Base-by-base conservation (phyloP, 2,329 filamentous ascomycete genomes). In the Capronia americana region DNA sequence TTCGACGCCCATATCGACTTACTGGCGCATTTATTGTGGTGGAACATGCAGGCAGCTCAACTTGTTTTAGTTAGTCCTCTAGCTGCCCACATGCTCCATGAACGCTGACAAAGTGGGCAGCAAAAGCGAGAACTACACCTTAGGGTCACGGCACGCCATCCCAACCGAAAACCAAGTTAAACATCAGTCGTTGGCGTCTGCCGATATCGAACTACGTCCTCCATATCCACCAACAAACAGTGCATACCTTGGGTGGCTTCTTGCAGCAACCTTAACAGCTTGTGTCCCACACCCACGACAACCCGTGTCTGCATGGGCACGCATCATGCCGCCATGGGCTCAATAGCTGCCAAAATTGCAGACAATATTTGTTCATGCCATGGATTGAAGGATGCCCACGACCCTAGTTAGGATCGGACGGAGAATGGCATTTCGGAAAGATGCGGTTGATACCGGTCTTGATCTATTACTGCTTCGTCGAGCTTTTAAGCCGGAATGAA, bases 101-200 rank as follows among this genome's bases (percentile, higher is more conserved):
- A 41, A 51, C 8, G 24, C 48, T 54, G 58, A 61, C 58, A 12
- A 61, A 61, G 28, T 54, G 20, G 58, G 58, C 32, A 61, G 58
- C 58, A 61, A 61, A 61, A 28, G 24, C 3, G 58, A 61, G 58
- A 61, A 61, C 46, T 24, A 41, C 44, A 54, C 58, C 12, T 61
- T 61, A 54, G 30, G 58, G 26, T 28, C 58, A 41, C 46, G 32
- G 58, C 48, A 26, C 4, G 26, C 14, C 24, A 23, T 53, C 48
- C 58, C 17, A 54, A 54, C 20, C 48, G 12, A 44, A 24, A 41
- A 38, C n/a, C 30, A 28, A 34, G 23, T 24, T 26, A 23, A 44
- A 23, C 7, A 41, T 23, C 20, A 14, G 24, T 20, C 41, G 28
- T 50, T 38, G 20, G 17, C 44, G 46, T 50, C 57, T 50, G 28